Evolutionary conservation across 169 alveolate genomes (phyloP), one percentile per base, ranked within the genome.

Genomic region (Babesia ovis): DNA sequence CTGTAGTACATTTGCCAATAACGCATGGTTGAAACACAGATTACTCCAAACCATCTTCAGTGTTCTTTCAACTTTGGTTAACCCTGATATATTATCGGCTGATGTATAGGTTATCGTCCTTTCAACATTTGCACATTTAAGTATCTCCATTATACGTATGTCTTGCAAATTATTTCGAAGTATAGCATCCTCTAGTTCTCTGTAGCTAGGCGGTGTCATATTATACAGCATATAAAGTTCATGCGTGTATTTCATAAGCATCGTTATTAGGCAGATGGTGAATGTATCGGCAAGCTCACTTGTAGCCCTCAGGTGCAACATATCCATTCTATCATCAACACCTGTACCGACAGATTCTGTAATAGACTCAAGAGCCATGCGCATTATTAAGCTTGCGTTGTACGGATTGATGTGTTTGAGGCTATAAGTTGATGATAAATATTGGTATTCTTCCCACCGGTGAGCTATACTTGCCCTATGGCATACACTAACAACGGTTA

Each of bases 401-500:
- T 4, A 0, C 0, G 31, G 50, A 4, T 16, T 16, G 16, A 4
- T 8, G 18, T 12, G 6, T 6, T 20, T 2, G 0, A 9, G 4
- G 4, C 29, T 48, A 3, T 57, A 39, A 1, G 11, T 14, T n/a
- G 67, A 14, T 14, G 11, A 25, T 11, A 60, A 3, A 8, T 0
- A 12, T 16, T 48, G 35, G 41, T 31, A 50, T 48, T 64, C 74
- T 3, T 45, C 18, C 74, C 43, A 22, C 37, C 25, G n/a, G 48
- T 64, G 41, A 3, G 53, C 48, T 42, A 32, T 35, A 43, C 50
- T 8, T 0, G 61, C 62, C 23, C 31, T 29, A 39, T 64, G 74
- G 29, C 42, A 64, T 27, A 64, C 42, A 12, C 59, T 39, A 16
- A 50, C 37, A 5, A 61, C 61, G n/a, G 74, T n/a, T 29, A 5